A percentile compares a stretch with the other conserved stretches of the same genome.
Evolutionary conservation across 1,284 basidiomycete species (phyloP).

Genomic region (Agroathelia rolfsii): DNA sequence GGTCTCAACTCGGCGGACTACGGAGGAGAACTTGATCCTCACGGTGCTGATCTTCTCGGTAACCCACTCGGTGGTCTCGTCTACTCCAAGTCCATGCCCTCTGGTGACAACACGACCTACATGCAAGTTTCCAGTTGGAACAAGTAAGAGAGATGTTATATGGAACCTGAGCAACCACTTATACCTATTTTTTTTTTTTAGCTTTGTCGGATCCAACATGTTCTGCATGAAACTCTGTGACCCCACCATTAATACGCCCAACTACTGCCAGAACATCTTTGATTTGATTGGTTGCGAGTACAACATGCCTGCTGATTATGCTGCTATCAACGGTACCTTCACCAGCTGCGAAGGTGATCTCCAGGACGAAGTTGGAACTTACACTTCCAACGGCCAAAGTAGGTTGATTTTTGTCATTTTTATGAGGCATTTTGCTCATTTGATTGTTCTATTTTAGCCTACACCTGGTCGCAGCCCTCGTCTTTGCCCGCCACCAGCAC

Average conservation of each 20-base stretch:
- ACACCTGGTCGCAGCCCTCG: constrained; percentile 3
- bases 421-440: too few species aligned
- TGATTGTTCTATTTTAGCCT: constrained; percentile 26
- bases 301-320: constrained; percentile 57
- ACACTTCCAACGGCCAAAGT: constrained; percentile 3
- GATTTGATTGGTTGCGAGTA: constrained; percentile 63
- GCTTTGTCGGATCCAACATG: constrained; percentile 3
- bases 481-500: neutral
- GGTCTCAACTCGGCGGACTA: constrained; percentile 43
- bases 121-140: constrained; percentile 4
- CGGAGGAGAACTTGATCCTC: constrained; percentile 66
- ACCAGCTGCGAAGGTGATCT: constrained; percentile 50
- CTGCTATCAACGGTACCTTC: constrained; percentile 46
- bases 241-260: constrained; percentile 39
- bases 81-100: constrained; percentile 2
- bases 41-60: constrained; percentile 54
- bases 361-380: constrained; percentile 6
- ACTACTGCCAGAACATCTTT: constrained; percentile 51
- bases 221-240: constrained; percentile 33
- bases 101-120: constrained; percentile 2
- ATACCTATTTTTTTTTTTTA: constrained; percentile 5
- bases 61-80: too few species aligned
- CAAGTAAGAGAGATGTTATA: constrained; percentile 2
- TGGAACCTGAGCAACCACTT: neutral
- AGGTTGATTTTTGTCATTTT: too few species aligned